These are phyloP conservation scores for Spatholobus suberectus DNA, from an alignment of 306 rosid species.

Conservation along the genomic window DNA sequence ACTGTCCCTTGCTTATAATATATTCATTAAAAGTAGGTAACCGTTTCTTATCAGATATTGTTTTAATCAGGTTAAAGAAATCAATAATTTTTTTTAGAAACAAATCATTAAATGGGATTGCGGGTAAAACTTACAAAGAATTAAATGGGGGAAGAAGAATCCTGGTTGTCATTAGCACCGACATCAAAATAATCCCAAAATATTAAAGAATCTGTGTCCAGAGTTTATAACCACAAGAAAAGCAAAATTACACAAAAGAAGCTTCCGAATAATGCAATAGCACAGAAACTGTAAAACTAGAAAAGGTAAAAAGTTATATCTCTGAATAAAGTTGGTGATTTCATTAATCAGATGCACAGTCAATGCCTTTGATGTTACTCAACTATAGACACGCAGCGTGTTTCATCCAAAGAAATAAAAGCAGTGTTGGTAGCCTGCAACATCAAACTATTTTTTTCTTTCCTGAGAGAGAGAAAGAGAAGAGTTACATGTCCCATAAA, in stretches of 20 bases:
- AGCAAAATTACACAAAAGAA: neutral
- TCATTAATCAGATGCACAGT: slow-evolving; percentile 19
- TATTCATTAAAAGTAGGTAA: slow-evolving; percentile 22
- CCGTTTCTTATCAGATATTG: neutral
- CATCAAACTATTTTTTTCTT: slow-evolving; percentile 20
- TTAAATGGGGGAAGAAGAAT: neutral
- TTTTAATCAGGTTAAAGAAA: neutral
- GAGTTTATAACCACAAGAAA: neutral
- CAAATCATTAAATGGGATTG: neutral
- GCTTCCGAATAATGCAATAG: neutral
- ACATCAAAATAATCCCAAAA: slow-evolving; percentile 21
- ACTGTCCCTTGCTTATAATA: neutral
- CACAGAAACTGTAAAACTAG: neutral
- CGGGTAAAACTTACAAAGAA: too few species aligned
- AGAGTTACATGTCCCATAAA: neutral
- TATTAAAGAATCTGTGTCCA: neutral
- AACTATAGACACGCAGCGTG: slow-evolving; percentile 18
- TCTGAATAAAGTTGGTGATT: slow-evolving; percentile 36
- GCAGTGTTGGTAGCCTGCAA: slow-evolving; percentile 29
- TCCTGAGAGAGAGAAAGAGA: slow-evolving; percentile 34
- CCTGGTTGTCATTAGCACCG: slow-evolving; percentile 19
- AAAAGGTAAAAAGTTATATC: slow-evolving; percentile 27
- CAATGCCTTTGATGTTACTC: slow-evolving; percentile 46
- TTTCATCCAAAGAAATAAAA: slow-evolving; percentile 26
- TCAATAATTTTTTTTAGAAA: neutral